Evolutionary conservation across 225 moss, liverwort and hornwort species (phyloP), one percentile per base, ranked within the genome.

Genomic region (Neckera pumila): DNA sequence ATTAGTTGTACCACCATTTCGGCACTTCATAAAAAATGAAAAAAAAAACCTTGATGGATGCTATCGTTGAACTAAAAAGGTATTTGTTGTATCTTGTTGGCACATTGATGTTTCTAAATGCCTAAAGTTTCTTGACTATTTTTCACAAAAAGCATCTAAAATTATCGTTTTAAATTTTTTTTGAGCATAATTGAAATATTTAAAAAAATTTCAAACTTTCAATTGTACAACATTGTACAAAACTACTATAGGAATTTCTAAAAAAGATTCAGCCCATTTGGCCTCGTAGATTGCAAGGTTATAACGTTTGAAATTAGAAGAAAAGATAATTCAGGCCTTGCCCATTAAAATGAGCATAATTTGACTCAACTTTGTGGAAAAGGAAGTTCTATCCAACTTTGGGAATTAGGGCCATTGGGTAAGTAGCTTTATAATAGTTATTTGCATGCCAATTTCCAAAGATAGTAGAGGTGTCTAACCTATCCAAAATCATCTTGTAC

Each of bases 381-480:
- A 17, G 2, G 6, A 30, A 0, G 17, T 17, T 28, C 10, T 28
- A 45, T 72, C 1, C 10, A 17, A 27, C 17, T 43, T 72, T 43
- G 10, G 6, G 0, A 28, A 43, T 10, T 28, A 17, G 6, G 17
- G 2, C 5, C 17, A 27, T 43, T 43, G 6, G 17, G 0, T 28
- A 27, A 16, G 1, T 17, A 28, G 2, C n/a, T n/a, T 45, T 28
- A 17, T 28, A 4, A 6, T 43, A 72, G 10, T 72, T 73, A 73
- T 4, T 45, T 17, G 30, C 2, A 45, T 43, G 28, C 2, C 17
- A 43, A 43, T 72, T 72, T 72, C 10, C 16, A 6, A 72, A 43
- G 17, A 25, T 17, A 16, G 4, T 69, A 2, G 11, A 36, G 38
- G 16, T 72, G 3, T 28, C 3, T 28, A 27, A 71, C 9, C 15